Conservation (phyloP, 1,139 yeast species). For the Candida sp. region DNA sequence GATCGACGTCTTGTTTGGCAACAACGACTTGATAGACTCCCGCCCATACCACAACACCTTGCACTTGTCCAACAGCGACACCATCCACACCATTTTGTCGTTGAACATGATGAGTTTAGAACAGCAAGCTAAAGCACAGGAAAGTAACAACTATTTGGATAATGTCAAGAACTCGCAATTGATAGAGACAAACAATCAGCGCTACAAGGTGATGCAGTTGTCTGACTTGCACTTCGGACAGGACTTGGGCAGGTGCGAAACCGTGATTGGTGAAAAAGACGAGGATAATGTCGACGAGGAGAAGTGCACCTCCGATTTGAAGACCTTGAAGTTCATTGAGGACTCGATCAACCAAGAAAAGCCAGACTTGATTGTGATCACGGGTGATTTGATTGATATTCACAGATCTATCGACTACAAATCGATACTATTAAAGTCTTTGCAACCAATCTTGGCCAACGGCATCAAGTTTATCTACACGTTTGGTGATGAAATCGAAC, state of each 20-base stretch:
- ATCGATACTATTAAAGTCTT: slow-evolving; percentile 39
- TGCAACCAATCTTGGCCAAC: slow-evolving; percentile 36
- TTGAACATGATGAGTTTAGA: slow-evolving; percentile 11
- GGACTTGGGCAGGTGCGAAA: slow-evolving; percentile 26
- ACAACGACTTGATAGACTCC: slow-evolving; percentile 23
- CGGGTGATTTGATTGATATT: slow-evolving; percentile 44
- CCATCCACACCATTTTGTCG: slow-evolving; percentile 16
- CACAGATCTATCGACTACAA: slow-evolving; percentile 26
- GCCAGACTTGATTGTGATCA: slow-evolving; percentile 42
- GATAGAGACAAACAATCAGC: slow-evolving; percentile 9
- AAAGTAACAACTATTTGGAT: slow-evolving; percentile 1
- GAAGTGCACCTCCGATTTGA: slow-evolving; percentile 31
- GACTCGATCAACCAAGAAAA: slow-evolving; percentile 29
- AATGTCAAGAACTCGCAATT: slow-evolving; percentile 6
- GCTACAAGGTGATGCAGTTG: slow-evolving; percentile 39
- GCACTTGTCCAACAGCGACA: slow-evolving; percentile 11
- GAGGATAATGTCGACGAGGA: slow-evolving; percentile 13
- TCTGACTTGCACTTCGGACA: slow-evolving; percentile 47
- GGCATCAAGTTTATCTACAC: slow-evolving; percentile 40
- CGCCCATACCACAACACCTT: slow-evolving; percentile 16
- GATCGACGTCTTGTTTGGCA: slow-evolving; percentile 30
- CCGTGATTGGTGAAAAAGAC: slow-evolving; percentile 3
- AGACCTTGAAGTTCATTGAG: slow-evolving; percentile 33
- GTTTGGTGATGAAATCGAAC: slow-evolving; percentile 45
- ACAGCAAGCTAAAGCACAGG: slow-evolving; percentile 3